phyloP scores from a whole-genome alignment of 208 protist species.

The Acanthamoeba castellanii region DNA sequence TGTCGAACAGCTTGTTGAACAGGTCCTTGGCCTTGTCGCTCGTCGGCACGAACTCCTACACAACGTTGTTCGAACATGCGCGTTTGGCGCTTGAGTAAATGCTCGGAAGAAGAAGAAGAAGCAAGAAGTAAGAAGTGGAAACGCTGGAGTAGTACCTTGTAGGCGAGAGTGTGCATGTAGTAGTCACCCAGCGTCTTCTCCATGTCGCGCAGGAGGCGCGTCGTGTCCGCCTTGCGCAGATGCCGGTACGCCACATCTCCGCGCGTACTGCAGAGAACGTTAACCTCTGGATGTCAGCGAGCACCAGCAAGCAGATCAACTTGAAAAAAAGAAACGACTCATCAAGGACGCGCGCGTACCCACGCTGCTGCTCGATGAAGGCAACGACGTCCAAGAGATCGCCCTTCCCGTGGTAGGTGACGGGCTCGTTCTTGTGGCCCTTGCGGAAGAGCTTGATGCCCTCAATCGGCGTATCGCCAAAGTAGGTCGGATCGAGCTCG shows the following conservation, averaged over 20 bases:
- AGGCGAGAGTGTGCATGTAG: neutral
- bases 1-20: conserved; percentile 36
- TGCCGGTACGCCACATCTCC: neutral
- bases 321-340: neutral
- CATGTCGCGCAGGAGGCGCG: neutral
- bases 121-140: too few species aligned
- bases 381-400: conserved; percentile 15
- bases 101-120: neutral
- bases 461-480: conserved; percentile 12
- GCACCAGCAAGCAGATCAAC: neutral
- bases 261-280: neutral
- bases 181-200: conserved; percentile 49
- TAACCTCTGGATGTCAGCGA: too few species aligned
- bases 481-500: conserved; percentile 46
- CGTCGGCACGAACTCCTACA: conserved; percentile 17
- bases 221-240: neutral
- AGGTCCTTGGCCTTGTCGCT: conserved; percentile 38
- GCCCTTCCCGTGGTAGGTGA: conserved; percentile 27
- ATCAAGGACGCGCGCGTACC: neutral
- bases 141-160: neutral
- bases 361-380: conserved; percentile 1
- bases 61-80: neutral
- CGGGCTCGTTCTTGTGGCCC: neutral
- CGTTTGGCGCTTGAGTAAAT: neutral
- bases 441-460: conserved; percentile 46